Percentiles rank a stretch among this genome's conserved stretches.
Evolutionary conservation across 2,329 filamentous ascomycete genomes (phyloP).

Genomic region (Calcarisporium arbuscula): DNA sequence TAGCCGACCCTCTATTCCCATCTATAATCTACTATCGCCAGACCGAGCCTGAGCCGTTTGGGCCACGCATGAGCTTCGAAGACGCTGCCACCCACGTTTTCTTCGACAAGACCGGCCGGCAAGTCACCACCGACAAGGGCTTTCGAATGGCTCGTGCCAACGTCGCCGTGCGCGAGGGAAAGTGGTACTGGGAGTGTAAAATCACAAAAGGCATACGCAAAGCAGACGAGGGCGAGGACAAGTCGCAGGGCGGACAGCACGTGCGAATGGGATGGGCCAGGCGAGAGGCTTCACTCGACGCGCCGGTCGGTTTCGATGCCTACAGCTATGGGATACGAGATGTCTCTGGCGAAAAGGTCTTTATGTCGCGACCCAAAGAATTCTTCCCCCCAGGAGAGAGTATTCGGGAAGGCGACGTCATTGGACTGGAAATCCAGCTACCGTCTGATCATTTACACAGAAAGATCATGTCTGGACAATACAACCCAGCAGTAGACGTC

Average conservation of each 20-base stretch:
- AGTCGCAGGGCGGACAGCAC: constrained; percentile 47
- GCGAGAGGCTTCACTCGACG: constrained; percentile 74
- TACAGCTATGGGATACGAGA: constrained; percentile 95
- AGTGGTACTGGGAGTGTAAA: constrained; percentile 92
- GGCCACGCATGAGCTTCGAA: constrained; percentile 83
- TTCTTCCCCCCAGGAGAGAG: constrained; percentile 76
- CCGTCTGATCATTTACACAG: constrained; percentile 80
- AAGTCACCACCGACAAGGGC: constrained; percentile 85
- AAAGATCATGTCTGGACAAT: constrained; percentile 80
- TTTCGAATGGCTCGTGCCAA: constrained; percentile 90
- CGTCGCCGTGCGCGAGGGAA: constrained; percentile 80
- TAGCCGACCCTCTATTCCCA: constrained; percentile 81
- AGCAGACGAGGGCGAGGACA: constrained; percentile 33
- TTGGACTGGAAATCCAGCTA: constrained; percentile 86
- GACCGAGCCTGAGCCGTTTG: constrained; percentile 78
- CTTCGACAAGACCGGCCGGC: constrained; percentile 67
- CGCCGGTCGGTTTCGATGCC: constrained; percentile 78
- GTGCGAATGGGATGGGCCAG: constrained; percentile 85
- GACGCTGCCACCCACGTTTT: constrained; percentile 82
- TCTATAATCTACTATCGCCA: constrained; percentile 85
- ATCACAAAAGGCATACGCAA: constrained; percentile 66
- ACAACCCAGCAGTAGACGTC: constrained; percentile 77
- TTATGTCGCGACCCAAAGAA: constrained; percentile 87
- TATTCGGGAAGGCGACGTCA: constrained; percentile 83
- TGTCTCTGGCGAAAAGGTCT: constrained; percentile 82